Conservation (phyloP, 1,139 yeast genomes). For the Scheffersomyces lignicola region DNA sequence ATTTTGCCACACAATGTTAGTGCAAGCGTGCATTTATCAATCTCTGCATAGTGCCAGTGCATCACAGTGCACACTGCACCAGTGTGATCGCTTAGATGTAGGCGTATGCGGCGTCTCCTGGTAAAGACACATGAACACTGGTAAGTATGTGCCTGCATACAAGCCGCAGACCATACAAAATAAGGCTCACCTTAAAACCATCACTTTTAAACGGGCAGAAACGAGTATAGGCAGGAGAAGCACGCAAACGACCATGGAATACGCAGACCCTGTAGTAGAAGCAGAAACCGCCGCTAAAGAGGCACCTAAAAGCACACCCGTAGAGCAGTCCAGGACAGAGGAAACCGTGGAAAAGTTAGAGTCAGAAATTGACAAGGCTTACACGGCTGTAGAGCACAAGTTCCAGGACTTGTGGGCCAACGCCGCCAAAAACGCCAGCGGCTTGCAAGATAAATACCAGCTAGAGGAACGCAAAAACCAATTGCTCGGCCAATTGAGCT, state of each 20-base stretch:
- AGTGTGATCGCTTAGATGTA: too few species aligned
- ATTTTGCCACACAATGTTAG: too few species aligned
- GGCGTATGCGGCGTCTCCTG: too few species aligned
- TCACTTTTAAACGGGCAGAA: background rate
- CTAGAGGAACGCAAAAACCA: slow-evolving; percentile 44
- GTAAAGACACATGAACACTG: too few species aligned
- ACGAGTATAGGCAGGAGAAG: background rate
- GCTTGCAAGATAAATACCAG: slow-evolving; percentile 34
- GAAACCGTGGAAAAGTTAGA: slow-evolving; percentile 52
- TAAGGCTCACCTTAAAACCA: too few species aligned
- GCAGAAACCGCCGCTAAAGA: slow-evolving; percentile 15
- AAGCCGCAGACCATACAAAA: too few species aligned
- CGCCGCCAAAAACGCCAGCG: slow-evolving; percentile 34
- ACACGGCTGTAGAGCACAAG: slow-evolving; percentile 42
- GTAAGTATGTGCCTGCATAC: too few species aligned
- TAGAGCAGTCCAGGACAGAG: slow-evolving; percentile 33
- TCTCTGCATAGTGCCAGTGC: too few species aligned
- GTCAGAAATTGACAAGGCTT: slow-evolving; percentile 53
- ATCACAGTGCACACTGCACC: too few species aligned
- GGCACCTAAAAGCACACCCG: slow-evolving; percentile 1
- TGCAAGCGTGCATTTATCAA: too few species aligned
- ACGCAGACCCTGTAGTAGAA: slow-evolving; percentile 29
- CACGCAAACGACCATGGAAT: slow-evolving; percentile 25
- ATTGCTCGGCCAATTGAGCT: slow-evolving; percentile 32
- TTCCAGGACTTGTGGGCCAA: slow-evolving; percentile 40